Evolutionary conservation across 2,329 filamentous ascomycete genomes (phyloP).

Genomic region (Diplocarpon rosae): DNA sequence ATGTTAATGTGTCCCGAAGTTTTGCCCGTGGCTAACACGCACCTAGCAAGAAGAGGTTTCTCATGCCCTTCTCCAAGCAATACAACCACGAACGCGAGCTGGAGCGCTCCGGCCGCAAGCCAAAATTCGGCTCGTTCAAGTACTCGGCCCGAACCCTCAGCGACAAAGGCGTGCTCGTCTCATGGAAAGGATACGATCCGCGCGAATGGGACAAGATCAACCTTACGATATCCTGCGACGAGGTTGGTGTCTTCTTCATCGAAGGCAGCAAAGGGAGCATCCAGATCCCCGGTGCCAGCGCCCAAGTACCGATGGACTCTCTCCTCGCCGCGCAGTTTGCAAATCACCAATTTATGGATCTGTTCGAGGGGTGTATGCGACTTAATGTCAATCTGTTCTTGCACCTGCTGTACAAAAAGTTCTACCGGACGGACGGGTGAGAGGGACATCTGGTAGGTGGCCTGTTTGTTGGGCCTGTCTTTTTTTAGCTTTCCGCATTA

Average conservation of each 20-base stretch:
- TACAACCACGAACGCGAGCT: slow-evolving; percentile 98
- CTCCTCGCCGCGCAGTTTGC: slow-evolving; percentile 95
- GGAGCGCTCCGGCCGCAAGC: slow-evolving; percentile 80
- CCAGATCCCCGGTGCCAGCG: slow-evolving; percentile 89
- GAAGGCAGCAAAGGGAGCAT: slow-evolving; percentile 87
- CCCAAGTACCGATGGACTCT: slow-evolving; percentile 81
- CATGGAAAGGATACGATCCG: slow-evolving; percentile 75
- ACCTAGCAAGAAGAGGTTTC: slow-evolving; percentile 72
- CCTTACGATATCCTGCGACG: slow-evolving; percentile 85
- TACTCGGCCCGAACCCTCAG: slow-evolving; percentile 82
- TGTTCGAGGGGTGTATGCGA: slow-evolving; percentile 77
- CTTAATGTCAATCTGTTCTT: slow-evolving; percentile 95
- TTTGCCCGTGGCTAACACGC: slow-evolving; percentile 9
- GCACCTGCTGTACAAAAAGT: slow-evolving; percentile 98
- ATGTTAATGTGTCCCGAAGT: slow-evolving; percentile 26
- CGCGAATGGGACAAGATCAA: slow-evolving; percentile 87
- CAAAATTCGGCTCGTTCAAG: slow-evolving; percentile 97
- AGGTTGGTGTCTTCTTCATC: slow-evolving; percentile 86
- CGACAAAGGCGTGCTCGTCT: slow-evolving; percentile 87
- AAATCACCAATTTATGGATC: slow-evolving; percentile 87
- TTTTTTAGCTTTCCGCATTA: slow-evolving; percentile 9
- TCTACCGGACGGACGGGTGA: slow-evolving; percentile 58
- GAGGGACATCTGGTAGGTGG: slow-evolving; percentile 8
- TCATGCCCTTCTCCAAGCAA: slow-evolving; percentile 94
- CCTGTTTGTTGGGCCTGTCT: slow-evolving; percentile 6